A percentile compares a stretch with the other conserved stretches of the same genome.
These are phyloP conservation scores for Tuber microsphaerosporum DNA, from an alignment of 495 filamentous ascomycete genomes.

Conservation along the genomic window DNA sequence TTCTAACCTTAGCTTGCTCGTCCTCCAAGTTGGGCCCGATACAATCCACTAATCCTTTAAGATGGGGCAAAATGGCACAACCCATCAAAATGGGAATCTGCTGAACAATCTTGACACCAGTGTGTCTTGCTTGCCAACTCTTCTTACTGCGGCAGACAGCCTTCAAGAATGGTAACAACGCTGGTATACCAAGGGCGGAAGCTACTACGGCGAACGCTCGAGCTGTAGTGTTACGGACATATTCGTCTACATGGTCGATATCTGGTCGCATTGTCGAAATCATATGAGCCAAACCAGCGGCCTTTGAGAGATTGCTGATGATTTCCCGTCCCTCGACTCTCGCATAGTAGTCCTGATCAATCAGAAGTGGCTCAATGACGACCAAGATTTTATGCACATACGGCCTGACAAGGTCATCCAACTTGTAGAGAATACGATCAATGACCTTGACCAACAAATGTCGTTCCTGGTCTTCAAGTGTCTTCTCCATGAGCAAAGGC, in stretches of 20 bases:
- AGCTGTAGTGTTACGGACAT: constrained; percentile 98
- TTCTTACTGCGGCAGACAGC: constrained; percentile 97
- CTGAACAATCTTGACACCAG: constrained; percentile 98
- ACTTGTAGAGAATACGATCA: constrained; percentile 95
- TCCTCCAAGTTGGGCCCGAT: constrained; percentile 93
- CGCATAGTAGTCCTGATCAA: constrained; percentile 99
- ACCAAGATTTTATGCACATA: constrained; percentile 98
- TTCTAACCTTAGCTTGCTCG: constrained; percentile 94
- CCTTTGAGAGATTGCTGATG: constrained; percentile 94
- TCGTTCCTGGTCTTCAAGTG: constrained; percentile 94
- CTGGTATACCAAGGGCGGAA: constrained; percentile 91
- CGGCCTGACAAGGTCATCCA: constrained; percentile 92
- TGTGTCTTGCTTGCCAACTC: constrained; percentile 97
- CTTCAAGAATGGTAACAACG: constrained; percentile 85
- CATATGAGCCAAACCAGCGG: constrained; percentile 96
- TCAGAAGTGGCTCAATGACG: constrained; percentile 96
- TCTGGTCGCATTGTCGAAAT: constrained; percentile 98
- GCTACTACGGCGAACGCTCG: constrained; percentile 96
- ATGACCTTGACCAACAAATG: constrained; percentile 99
- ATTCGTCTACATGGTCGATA: constrained; percentile 97
- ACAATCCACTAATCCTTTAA: constrained; percentile 93
- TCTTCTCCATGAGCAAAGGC: constrained; percentile 96
- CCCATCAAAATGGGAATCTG: constrained; percentile 99
- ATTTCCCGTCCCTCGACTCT: constrained; percentile 97
- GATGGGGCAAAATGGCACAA: constrained; percentile 89